phyloP scores from a whole-genome alignment of 805 yeast species.

The Candida sakaeoensis region DNA sequence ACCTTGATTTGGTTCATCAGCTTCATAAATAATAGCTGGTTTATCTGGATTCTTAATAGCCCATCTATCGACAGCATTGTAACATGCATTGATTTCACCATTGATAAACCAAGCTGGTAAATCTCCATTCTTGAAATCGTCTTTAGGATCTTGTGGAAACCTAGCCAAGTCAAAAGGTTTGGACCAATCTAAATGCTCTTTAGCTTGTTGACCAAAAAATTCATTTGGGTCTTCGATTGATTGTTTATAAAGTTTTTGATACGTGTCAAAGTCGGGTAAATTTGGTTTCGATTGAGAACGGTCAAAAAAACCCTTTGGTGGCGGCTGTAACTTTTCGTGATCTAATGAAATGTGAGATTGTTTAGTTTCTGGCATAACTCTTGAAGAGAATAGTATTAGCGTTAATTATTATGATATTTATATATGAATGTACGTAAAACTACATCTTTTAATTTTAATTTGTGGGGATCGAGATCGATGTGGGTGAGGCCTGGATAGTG shows the following conservation, averaged over 20 bases:
- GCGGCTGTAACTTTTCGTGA: constrained; percentile 27
- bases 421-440: neutral
- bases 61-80: constrained; percentile 94
- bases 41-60: constrained; percentile 85
- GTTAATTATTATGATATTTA: neutral
- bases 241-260: constrained; percentile 48
- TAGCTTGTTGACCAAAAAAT: constrained; percentile 55
- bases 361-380: constrained; percentile 11
- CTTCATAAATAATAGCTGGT: constrained; percentile 84
- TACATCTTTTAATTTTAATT: neutral
- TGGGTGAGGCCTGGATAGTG: neutral
- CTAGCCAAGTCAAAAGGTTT: constrained; percentile 47
- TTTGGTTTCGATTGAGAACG: constrained; percentile 47
- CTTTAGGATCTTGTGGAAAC: constrained; percentile 42
- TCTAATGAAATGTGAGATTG: constrained; percentile 27
- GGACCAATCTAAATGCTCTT: constrained; percentile 49
- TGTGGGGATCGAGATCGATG: constrained; percentile 2
- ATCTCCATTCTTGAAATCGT: constrained; percentile 62
- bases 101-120: constrained; percentile 86
- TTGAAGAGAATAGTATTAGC: neutral
- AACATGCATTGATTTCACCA: constrained; percentile 89
- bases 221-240: constrained; percentile 52
- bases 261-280: constrained; percentile 47
- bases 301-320: constrained; percentile 39
- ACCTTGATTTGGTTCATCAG: constrained; percentile 80